phyloP scores from a whole-genome alignment of 1,284 basidiomycete genomes.

The Cryptococcus sp. region DNA sequence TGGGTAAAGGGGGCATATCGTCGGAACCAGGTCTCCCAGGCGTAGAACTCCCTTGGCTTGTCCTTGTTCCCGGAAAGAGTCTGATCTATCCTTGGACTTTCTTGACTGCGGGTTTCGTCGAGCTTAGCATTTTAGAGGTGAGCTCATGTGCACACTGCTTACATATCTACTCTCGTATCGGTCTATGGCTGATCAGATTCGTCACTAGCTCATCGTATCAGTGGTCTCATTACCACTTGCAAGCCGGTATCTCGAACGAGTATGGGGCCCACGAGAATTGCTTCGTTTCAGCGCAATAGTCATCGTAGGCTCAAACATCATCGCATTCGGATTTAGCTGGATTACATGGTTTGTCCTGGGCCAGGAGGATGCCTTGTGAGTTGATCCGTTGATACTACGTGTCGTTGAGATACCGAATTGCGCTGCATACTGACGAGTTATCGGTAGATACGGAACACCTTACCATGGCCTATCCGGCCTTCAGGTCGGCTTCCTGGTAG shows the following conservation, averaged over 20 bases:
- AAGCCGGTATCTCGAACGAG: slow-evolving; percentile 83
- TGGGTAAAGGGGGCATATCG: slow-evolving; percentile 10
- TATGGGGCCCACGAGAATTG: slow-evolving; percentile 88
- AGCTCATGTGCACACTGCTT: slow-evolving; percentile 39
- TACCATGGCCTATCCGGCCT: slow-evolving; percentile 92
- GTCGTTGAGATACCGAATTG: not conserved
- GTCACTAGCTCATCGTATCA: slow-evolving; percentile 68
- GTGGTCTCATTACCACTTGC: slow-evolving; percentile 77
- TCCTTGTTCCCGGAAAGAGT: slow-evolving; percentile 78
- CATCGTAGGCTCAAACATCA: slow-evolving; percentile 79
- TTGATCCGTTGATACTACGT: slow-evolving; percentile 13
- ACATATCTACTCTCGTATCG: not conserved
- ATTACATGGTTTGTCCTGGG: slow-evolving; percentile 47
- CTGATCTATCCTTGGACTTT: slow-evolving; percentile 92
- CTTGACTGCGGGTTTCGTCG: slow-evolving; percentile 80
- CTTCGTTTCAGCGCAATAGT: slow-evolving; percentile 80
- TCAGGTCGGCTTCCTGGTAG: slow-evolving; percentile 87
- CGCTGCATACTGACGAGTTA: not conserved
- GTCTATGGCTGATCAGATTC: not conserved
- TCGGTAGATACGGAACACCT: slow-evolving; percentile 72
- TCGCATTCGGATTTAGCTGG: slow-evolving; percentile 66
- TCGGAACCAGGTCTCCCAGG: slow-evolving; percentile 11
- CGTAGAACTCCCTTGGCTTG: slow-evolving; percentile 68
- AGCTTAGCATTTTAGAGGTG: slow-evolving; percentile 80
- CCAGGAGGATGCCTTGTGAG: slow-evolving; percentile 59